Evolutionary conservation across 108 stramenopile species (phyloP).

Genomic region (Cyclotella choctawhatcheeana): DNA sequence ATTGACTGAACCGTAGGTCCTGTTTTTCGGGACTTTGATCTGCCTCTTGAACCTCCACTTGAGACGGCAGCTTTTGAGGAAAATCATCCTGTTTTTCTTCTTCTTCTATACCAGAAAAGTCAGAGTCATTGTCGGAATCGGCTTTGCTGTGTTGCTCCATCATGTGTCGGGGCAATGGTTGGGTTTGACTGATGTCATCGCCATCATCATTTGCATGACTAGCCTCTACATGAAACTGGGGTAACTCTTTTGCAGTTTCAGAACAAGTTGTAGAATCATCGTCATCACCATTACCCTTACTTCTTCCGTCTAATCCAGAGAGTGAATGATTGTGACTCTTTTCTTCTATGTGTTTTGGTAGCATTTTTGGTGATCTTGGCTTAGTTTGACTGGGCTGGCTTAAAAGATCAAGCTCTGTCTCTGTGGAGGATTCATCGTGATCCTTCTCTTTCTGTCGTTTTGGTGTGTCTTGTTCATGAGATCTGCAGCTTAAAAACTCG

Average conservation of each 20-base stretch:
- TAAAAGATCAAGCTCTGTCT: constrained; percentile 1
- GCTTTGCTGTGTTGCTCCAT: not conserved
- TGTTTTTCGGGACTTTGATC: not conserved
- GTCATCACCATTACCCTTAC: too few relatives aligned
- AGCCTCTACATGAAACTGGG: too few relatives aligned
- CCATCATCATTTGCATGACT: not conserved
- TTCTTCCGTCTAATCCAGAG: too few relatives aligned
- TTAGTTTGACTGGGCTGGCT: not conserved
- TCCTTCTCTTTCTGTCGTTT: too few relatives aligned
- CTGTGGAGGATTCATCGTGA: not conserved
- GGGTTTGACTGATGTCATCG: constrained; percentile 6
- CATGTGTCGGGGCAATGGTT: not conserved
- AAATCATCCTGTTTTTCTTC: not conserved
- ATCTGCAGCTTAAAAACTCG: too few relatives aligned
- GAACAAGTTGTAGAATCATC: too few relatives aligned
- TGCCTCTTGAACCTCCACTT: not conserved
- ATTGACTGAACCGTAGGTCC: not conserved
- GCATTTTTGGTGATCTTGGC: too few relatives aligned
- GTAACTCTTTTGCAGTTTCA: too few relatives aligned
- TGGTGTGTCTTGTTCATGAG: not conserved
- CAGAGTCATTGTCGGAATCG: not conserved
- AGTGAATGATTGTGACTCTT: too few relatives aligned
- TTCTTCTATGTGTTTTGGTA: too few relatives aligned
- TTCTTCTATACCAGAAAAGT: not conserved
- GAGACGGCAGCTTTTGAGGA: not conserved